Evolutionary conservation across 192 early-diverging fungal species (phyloP).

Genomic region (Coemansia sp.): DNA sequence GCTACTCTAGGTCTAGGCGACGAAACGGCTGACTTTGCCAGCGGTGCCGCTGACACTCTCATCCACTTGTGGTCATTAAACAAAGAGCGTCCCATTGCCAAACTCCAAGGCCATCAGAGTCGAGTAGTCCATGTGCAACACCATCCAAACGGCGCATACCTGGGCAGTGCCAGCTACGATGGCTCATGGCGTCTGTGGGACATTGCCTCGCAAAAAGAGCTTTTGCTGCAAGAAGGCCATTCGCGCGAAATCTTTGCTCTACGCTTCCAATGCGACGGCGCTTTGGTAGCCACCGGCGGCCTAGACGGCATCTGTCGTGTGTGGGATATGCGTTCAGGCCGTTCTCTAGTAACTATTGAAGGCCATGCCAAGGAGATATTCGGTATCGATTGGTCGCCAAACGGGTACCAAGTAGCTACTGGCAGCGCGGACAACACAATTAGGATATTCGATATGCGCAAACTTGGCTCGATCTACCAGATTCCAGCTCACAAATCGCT

Average conservation of each 20-base stretch:
- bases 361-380: conserved; percentile 93
- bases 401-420: conserved; percentile 90
- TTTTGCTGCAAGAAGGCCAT: conserved; percentile 94
- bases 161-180: conserved; percentile 74
- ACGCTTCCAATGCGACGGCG: conserved; percentile 90
- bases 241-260: conserved; percentile 91
- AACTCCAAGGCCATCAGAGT: conserved; percentile 78
- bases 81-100: conserved; percentile 76
- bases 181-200: conserved; percentile 98
- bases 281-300: conserved; percentile 86
- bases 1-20: conserved; percentile 59
- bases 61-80: conserved; percentile 85
- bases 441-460: conserved; percentile 91
- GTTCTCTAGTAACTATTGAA: conserved; percentile 83
- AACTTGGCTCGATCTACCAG: conserved; percentile 71
- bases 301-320: conserved; percentile 91
- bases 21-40: conserved; percentile 75
- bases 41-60: conserved; percentile 74
- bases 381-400: conserved; percentile 88
- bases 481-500: conserved; percentile 93
- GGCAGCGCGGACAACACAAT: conserved; percentile 92
- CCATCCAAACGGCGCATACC: conserved; percentile 85
- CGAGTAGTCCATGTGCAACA: conserved; percentile 86
- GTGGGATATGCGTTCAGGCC: conserved; percentile 94
- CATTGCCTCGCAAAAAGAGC: conserved; percentile 69